Evolutionary conservation across 2,329 filamentous ascomycete species (phyloP), one percentile per base, ranked within the genome.

Genomic region (Epichloe sp.): DNA sequence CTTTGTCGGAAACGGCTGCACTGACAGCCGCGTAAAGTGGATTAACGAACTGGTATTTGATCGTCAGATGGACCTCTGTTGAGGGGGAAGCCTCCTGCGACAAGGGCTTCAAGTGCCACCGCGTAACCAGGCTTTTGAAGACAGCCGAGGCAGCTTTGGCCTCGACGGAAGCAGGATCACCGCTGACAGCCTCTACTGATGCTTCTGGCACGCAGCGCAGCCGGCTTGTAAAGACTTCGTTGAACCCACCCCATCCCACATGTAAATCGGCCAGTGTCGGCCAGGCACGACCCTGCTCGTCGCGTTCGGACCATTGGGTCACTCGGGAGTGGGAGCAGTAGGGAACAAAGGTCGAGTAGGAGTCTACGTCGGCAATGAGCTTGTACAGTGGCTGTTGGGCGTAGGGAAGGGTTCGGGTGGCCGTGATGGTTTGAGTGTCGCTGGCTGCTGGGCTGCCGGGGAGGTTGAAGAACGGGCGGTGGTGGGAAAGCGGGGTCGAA

Each of bases 1-100:
- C 82, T 68, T 87, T 88, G 35, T 88, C 85, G 57, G 88, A 88
- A 23, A 93, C 83, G 36, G 86, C 84, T 38, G 82, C 77, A 64
- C 90, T 93, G 63, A 96, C 73, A 19, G 86, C 81, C 42, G 82
- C 83, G 70, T 96, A 94, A 52, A 95, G 65, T n/a, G 90, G 88
- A 68, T 90, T 97, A 59, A 80, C 76, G 65, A 98, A 96, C 65
- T 84, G 80, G 65, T 90, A 96, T 55, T 83, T 78, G 58, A 98
- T 83, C 52, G 76, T 74, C 58, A 98, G 69, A 58, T 79, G 75
- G 14, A 97, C 88, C 59, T 86, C 79, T 4, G 88, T 94, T 51
- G 63, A 60, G 4, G 60, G 63, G 12, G 58, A 54, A 2, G 60
- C 52, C 8, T 55, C 52, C 2, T 46, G 49, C 42, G 57, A 43